Evolutionary conservation across 2,329 filamentous ascomycete genomes (phyloP).

Genomic region (Diaporthe sp.): DNA sequence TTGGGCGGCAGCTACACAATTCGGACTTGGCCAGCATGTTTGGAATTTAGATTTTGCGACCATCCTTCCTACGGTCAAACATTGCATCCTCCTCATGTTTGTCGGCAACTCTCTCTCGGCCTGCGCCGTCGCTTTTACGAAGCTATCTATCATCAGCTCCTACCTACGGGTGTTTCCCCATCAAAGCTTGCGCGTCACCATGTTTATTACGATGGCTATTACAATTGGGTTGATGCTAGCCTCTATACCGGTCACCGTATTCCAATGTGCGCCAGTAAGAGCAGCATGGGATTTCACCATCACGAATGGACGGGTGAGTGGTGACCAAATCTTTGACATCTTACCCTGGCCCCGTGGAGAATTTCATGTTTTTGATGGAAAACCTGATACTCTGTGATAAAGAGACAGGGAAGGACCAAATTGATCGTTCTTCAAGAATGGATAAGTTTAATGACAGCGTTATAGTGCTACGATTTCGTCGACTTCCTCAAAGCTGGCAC

Average conservation of each 20-base stretch:
- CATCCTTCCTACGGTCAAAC: conserved; percentile 2
- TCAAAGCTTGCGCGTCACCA: conserved; percentile 1
- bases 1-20: neutral
- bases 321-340: neutral
- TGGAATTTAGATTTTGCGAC: neutral
- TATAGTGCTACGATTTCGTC: conserved; percentile 9
- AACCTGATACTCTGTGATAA: neutral
- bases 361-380: neutral
- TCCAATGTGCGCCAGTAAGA: conserved; percentile 4
- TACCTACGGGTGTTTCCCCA: conserved; percentile 20
- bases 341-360: neutral
- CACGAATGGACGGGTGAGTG: conserved; percentile 5
- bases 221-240: conserved; percentile 12
- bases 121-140: conserved; percentile 11
- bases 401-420: neutral
- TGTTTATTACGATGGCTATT: conserved; percentile 8
- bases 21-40: conserved; percentile 13
- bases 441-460: neutral
- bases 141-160: conserved; percentile 17
- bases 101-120: conserved; percentile 3
- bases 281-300: conserved; percentile 23
- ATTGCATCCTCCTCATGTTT: conserved; percentile 26
- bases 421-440: neutral
- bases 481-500: neutral
- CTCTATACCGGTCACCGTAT: conserved; percentile 6